Evolutionary conservation across 2,329 filamentous ascomycete genomes (phyloP).

Genomic region (Beauveria rudraprayagi): DNA sequence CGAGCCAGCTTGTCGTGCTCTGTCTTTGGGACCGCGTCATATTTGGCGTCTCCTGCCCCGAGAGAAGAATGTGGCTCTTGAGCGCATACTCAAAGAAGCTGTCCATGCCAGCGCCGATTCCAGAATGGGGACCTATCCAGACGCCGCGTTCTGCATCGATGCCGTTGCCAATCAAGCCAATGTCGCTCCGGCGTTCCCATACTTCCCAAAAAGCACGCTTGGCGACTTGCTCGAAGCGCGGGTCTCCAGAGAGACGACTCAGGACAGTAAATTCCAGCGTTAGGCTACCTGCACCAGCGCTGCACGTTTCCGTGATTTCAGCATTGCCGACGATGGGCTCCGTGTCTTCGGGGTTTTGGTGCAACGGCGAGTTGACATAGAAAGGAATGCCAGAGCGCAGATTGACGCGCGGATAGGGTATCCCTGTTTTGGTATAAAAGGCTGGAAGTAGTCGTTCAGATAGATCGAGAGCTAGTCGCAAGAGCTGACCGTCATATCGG

Average conservation of each 20-base stretch:
- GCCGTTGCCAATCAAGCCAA: constrained; percentile 82
- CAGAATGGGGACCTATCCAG: constrained; percentile 85
- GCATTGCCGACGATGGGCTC: constrained; percentile 29
- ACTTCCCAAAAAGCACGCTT: constrained; percentile 96
- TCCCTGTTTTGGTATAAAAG: constrained; percentile 82
- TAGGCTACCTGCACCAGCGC: constrained; percentile 89
- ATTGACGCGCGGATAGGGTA: constrained; percentile 93
- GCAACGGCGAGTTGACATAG: constrained; percentile 77
- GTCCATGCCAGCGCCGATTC: constrained; percentile 92
- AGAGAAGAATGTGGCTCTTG: constrained; percentile 86
- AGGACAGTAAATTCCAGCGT: constrained; percentile 89
- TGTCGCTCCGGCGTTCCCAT: constrained; percentile 79
- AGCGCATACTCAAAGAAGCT: constrained; percentile 98
- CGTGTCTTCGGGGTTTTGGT: constrained; percentile 39
- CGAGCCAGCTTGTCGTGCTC: constrained; percentile 42
- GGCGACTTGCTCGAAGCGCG: constrained; percentile 78
- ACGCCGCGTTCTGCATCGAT: constrained; percentile 86
- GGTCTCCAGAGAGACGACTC: constrained; percentile 78
- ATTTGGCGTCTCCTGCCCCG: constrained; percentile 58
- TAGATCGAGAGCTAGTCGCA: constrained; percentile 83
- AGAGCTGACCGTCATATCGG: constrained; percentile 78
- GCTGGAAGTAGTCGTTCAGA: constrained; percentile 79
- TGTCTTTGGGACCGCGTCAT: constrained; percentile 29
- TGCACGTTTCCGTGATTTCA: constrained; percentile 94
- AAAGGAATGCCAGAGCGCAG: constrained; percentile 85